These are phyloP conservation scores for Chaetoceros muelleri DNA, from an alignment of 108 stramenopile genomes.

Conservation along the genomic window DNA sequence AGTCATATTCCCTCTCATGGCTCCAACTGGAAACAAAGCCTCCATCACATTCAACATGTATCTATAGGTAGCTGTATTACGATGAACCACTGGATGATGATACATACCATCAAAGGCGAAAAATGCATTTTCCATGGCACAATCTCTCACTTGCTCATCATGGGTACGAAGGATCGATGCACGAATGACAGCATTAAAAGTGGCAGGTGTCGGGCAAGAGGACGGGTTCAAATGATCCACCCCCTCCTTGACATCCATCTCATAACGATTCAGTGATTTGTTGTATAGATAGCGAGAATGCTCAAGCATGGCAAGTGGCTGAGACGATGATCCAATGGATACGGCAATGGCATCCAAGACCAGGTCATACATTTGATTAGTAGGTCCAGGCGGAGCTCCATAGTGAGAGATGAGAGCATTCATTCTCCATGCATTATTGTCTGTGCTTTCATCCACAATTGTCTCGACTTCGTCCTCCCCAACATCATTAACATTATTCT, in stretches of 20 bases:
- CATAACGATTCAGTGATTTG: neutral
- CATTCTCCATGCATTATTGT: neutral
- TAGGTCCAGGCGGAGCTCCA: constrained; percentile 4
- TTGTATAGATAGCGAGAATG: neutral
- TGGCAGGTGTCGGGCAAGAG: neutral
- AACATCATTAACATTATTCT: neutral
- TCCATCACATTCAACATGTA: neutral
- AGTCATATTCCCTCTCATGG: neutral
- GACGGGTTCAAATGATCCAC: neutral
- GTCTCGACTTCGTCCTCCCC: neutral
- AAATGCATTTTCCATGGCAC: neutral
- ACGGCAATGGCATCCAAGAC: constrained; percentile 2
- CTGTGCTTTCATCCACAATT: neutral
- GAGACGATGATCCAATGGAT: neutral
- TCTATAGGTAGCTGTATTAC: constrained; percentile 2
- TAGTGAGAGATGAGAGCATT: neutral
- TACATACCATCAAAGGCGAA: neutral
- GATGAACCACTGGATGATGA: neutral
- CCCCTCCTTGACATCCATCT: neutral
- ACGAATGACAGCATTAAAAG: constrained; percentile 1
- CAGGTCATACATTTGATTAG: constrained; percentile 2
- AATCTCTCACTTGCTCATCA: neutral
- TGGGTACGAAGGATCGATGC: neutral
- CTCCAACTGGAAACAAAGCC: neutral
- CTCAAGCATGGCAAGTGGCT: neutral